Conservation (phyloP, 2,329 filamentous ascomycete genomes). For the Neonectria coccinea region DNA sequence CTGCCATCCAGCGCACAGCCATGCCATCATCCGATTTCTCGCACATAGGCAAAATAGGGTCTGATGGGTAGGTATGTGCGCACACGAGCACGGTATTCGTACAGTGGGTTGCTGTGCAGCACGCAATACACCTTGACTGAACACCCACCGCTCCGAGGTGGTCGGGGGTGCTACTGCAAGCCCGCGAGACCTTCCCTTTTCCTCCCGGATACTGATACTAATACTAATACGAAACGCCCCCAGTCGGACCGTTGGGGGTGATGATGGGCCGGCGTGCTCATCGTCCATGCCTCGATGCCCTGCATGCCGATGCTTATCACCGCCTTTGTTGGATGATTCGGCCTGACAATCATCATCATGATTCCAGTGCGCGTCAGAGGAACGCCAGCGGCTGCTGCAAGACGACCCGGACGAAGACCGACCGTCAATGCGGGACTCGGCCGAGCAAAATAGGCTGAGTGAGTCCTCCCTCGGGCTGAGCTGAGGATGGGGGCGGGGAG, state of each 20-base stretch:
- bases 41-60: not conserved
- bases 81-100: not conserved
- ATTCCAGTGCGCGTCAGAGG: slow-evolving; percentile 20
- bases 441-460: slow-evolving; percentile 25
- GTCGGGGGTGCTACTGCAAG: slow-evolving; percentile 10
- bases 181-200: slow-evolving; percentile 15
- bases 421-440: slow-evolving; percentile 28
- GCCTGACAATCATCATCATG: slow-evolving; percentile 22
- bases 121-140: not conserved
- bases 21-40: slow-evolving; percentile 37
- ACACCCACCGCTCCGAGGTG: slow-evolving; percentile 18
- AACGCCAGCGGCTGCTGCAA: not conserved
- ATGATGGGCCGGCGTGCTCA: slow-evolving; percentile 10
- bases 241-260: slow-evolving; percentile 9
- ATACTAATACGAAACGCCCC: slow-evolving; percentile 19
- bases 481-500: slow-evolving; percentile 16
- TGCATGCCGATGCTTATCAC: slow-evolving; percentile 32
- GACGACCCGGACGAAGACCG: slow-evolving; percentile 20
- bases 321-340: slow-evolving; percentile 42
- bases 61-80: not conserved
- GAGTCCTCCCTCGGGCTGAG: slow-evolving; percentile 1
- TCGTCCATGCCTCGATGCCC: slow-evolving; percentile 25
- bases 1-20: slow-evolving; percentile 30
- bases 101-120: slow-evolving; percentile 1
- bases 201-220: slow-evolving; percentile 25